Evolutionary conservation across 139 green algal genomes (phyloP), one percentile per base, ranked within the genome.

Genomic region (Volvox reticuliferus): DNA sequence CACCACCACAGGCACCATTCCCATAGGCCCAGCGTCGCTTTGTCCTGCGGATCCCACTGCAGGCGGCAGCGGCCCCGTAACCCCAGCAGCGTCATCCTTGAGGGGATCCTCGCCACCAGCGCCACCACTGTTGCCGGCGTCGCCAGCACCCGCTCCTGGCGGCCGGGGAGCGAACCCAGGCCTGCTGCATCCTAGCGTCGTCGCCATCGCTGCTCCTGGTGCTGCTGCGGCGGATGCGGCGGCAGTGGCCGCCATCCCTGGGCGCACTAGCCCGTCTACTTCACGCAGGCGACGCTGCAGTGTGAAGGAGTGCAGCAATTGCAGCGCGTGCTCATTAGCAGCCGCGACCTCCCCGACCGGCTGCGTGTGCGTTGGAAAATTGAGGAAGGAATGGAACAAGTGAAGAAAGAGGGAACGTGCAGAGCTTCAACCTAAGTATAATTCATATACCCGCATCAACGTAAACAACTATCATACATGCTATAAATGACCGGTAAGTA

Each of bases 261-360:
- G n/a, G 1, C 68, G 84, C 84, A 81, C 18, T 13, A 80, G 26
- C n/a, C 50, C 35, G 30, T 90, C 86, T 32, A 90, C 73, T 0
- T 5, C 71, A 30, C 86, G 26, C 50, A 90, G 50, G 0, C 86
- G 71, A 22, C 86, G 86, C 73, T 90, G 86, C 71, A 90, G 86
- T 20, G 17, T 19, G 1, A 77, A 16, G n/a, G 86, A 90, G 44
- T 90, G 86, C 50, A 90, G 73, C 86, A 90, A 1, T 44, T 90
- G 86, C 86, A 90, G 44, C 30, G 86, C 50, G 18, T 68, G n/a
- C 71, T 90, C 86, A 22, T 76, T 71, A 18, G 71, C 24, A 20
- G 71, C 32, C 9, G 71, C 30, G 26, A 73, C 65, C 2, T 73
- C 65, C 44, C 44, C 44, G 44, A 55, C 44, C 44, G 44, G 5